Evolutionary conservation across 2,329 filamentous ascomycete species (phyloP).

Genomic region (Diaporthe ilicicola): DNA sequence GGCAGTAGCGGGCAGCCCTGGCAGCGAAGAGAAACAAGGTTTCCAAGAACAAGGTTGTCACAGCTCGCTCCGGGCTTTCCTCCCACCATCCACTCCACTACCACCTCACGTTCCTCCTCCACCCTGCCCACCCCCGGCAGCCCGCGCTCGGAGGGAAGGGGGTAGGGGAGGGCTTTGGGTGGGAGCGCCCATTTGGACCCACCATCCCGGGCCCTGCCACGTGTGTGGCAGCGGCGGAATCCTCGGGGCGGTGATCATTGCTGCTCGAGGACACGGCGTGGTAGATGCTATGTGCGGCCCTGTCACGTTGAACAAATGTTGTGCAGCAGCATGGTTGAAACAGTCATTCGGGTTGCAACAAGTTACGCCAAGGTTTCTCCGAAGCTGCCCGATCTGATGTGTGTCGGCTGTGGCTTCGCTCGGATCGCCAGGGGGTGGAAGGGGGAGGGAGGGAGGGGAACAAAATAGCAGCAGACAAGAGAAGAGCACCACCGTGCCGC

Average conservation of each 20-base stretch:
- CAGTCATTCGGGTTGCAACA: neutral
- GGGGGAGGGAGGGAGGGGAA: neutral
- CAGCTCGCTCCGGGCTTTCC: slow-evolving; percentile 17
- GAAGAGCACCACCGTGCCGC: no score
- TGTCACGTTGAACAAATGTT: slow-evolving; percentile 13
- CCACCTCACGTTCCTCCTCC: neutral
- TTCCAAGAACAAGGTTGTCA: slow-evolving; percentile 25
- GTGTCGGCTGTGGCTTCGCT: slow-evolving; percentile 10
- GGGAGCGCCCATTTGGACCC: slow-evolving; percentile 17
- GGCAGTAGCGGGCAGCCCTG: slow-evolving; percentile 14
- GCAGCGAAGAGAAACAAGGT: slow-evolving; percentile 19
- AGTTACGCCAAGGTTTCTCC: slow-evolving; percentile 14
- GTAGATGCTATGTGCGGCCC: neutral
- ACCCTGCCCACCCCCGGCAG: slow-evolving; percentile 8
- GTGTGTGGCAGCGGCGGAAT: slow-evolving; percentile 25
- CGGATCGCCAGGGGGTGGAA: neutral
- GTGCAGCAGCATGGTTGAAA: slow-evolving; percentile 21
- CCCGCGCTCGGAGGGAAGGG: slow-evolving; percentile 8
- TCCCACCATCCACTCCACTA: neutral
- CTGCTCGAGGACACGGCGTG: slow-evolving; percentile 18
- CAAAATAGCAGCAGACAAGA: neutral
- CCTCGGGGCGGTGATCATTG: slow-evolving; percentile 19
- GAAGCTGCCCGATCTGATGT: slow-evolving; percentile 24
- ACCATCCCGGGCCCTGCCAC: slow-evolving; percentile 23
- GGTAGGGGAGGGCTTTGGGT: neutral